Evolutionary conservation across 805 yeast species (phyloP).

Genomic region (Lipomyces starkeyi): DNA sequence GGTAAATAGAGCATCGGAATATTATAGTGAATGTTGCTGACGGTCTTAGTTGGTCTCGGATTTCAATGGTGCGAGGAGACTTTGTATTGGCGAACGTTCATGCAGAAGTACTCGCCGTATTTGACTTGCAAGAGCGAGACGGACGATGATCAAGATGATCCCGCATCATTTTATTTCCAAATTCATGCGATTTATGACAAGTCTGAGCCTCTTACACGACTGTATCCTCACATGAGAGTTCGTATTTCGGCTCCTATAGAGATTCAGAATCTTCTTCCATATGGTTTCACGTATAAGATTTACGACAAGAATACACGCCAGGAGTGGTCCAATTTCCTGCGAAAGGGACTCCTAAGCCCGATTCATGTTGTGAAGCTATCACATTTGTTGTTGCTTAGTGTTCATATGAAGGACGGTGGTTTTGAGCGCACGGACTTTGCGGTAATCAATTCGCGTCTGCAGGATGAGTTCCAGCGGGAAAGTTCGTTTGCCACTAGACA

Average conservation of each 20-base stretch:
- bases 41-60: constrained; percentile 46
- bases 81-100: constrained; percentile 68
- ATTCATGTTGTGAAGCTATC: constrained; percentile 81
- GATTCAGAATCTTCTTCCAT: constrained; percentile 83
- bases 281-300: constrained; percentile 73
- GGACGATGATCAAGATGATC: constrained; percentile 45
- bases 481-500: constrained; percentile 57
- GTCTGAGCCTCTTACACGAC: constrained; percentile 70
- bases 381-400: constrained; percentile 72
- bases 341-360: constrained; percentile 69
- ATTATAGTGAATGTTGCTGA: neutral
- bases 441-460: constrained; percentile 60
- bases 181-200: constrained; percentile 68
- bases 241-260: constrained; percentile 84
- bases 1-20: neutral
- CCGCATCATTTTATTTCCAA: constrained; percentile 67
- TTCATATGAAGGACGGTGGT: constrained; percentile 59
- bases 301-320: constrained; percentile 73
- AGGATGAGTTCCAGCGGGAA: constrained; percentile 64
- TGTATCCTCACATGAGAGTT: constrained; percentile 84
- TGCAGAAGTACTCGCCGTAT: constrained; percentile 54
- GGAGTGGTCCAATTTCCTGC: constrained; percentile 68
- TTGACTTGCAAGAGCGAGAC: constrained; percentile 62
- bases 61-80: constrained; percentile 69
- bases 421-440: constrained; percentile 74